phyloP scores from a whole-genome alignment of 2,329 filamentous ascomycete species.

The Akanthomyces lecanii region DNA sequence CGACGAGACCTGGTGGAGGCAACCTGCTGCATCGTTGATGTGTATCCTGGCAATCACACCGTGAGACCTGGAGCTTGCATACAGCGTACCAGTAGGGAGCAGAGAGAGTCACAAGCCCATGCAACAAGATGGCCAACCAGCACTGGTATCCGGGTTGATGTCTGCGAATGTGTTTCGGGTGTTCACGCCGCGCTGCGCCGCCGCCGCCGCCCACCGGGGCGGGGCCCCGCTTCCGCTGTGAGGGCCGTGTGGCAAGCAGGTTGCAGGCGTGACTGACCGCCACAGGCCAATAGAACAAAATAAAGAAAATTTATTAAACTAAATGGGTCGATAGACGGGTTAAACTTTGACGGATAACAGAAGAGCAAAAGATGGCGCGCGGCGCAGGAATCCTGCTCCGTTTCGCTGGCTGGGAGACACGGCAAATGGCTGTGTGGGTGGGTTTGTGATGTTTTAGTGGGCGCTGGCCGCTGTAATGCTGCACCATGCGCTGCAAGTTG shows the following conservation, averaged over 20 bases:
- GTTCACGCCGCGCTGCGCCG: neutral
- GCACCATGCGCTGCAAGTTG: neutral
- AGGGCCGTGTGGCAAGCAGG: neutral
- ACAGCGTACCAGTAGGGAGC: neutral
- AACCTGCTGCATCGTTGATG: neutral
- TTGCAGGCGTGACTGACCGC: neutral
- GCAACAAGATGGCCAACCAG: neutral
- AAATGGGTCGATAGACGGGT: neutral
- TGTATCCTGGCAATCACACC: neutral
- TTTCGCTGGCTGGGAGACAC: too few relatives aligned
- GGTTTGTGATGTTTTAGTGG: neutral
- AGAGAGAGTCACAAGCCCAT: neutral
- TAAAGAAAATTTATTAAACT: neutral
- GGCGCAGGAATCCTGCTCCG: neutral
- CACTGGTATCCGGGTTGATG: neutral
- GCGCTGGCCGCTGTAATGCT: neutral
- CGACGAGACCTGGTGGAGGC: neutral
- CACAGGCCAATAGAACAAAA: neutral
- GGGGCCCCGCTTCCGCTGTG: slow-evolving; percentile 11
- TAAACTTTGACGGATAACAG: neutral
- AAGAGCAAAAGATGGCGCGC: neutral
- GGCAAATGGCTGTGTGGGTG: neutral
- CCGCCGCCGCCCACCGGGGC: neutral
- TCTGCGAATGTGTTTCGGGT: neutral
- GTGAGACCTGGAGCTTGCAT: neutral